A percentile compares a stretch with the other conserved stretches of the same genome.
phyloP scores from a whole-genome alignment of 2,329 filamentous ascomycete genomes.

The Chrysoporthe cubensis region DNA sequence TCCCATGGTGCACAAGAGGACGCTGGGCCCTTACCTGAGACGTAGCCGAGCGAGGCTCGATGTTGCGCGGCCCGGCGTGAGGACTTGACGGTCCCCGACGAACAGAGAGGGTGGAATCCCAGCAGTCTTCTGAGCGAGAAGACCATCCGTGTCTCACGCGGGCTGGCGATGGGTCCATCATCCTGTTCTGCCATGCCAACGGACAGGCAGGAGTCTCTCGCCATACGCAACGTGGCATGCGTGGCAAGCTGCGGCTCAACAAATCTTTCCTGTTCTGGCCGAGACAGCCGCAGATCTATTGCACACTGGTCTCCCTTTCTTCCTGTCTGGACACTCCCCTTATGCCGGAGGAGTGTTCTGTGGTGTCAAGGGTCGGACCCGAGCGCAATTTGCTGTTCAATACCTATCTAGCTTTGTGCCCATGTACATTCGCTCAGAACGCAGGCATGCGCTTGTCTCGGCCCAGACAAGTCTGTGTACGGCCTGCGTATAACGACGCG shows the following conservation, averaged over 20 bases:
- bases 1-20: conserved; percentile 12
- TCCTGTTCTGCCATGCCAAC: background rate
- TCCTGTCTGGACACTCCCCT: background rate
- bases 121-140: background rate
- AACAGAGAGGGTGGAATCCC: background rate
- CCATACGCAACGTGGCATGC: background rate
- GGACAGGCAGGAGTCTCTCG: background rate
- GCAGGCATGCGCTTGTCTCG: background rate
- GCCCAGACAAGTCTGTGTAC: background rate
- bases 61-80: conserved; percentile 13
- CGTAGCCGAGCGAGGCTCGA: conserved; percentile 28
- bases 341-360: background rate
- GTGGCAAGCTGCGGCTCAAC: background rate
- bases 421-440: background rate
- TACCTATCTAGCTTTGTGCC: background rate
- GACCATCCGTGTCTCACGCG: background rate
- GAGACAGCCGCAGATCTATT: background rate
- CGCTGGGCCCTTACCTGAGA: conserved; percentile 19
- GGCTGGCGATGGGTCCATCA: background rate
- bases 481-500: background rate
- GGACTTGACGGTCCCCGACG: background rate
- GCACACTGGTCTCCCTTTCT: background rate
- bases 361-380: background rate
- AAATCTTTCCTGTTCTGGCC: background rate
- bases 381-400: background rate